phyloP scores from a whole-genome alignment of 495 filamentous ascomycete genomes.

The Parathielavia appendiculata region DNA sequence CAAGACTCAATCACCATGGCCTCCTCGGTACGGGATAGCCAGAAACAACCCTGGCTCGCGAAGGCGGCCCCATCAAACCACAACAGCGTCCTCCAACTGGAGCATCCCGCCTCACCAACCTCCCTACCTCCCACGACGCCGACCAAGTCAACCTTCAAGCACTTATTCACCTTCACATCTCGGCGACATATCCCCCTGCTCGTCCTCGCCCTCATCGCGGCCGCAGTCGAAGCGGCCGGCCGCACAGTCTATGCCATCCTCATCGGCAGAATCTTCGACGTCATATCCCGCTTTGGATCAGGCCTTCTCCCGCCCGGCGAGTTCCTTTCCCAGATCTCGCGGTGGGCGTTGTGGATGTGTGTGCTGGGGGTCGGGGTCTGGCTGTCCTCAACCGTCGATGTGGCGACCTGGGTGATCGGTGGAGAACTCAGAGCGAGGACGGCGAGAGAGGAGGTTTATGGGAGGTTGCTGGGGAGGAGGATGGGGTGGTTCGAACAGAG shows the following conservation, averaged over 20 bases:
- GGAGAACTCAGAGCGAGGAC: constrained; percentile 73
- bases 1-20: not conserved
- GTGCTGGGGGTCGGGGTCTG: constrained; percentile 58
- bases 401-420: constrained; percentile 64
- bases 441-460: constrained; percentile 60
- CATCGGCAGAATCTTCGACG: constrained; percentile 70
- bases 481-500: constrained; percentile 79
- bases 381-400: constrained; percentile 60
- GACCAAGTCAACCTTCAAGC: constrained; percentile 22
- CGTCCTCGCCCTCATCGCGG: constrained; percentile 42
- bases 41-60: not conserved
- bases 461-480: constrained; percentile 57
- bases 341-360: constrained; percentile 53
- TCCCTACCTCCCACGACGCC: not conserved
- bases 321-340: constrained; percentile 52
- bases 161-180: constrained; percentile 70
- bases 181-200: constrained; percentile 55
- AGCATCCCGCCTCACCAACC: not conserved
- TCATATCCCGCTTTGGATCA: constrained; percentile 61
- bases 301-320: constrained; percentile 45
- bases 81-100: constrained; percentile 6
- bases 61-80: not conserved
- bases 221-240: constrained; percentile 57
- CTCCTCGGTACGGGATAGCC: not conserved
- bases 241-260: constrained; percentile 64